phyloP scores from a whole-genome alignment of 2,329 filamentous ascomycete species.

The Trichoderma polysporum region DNA sequence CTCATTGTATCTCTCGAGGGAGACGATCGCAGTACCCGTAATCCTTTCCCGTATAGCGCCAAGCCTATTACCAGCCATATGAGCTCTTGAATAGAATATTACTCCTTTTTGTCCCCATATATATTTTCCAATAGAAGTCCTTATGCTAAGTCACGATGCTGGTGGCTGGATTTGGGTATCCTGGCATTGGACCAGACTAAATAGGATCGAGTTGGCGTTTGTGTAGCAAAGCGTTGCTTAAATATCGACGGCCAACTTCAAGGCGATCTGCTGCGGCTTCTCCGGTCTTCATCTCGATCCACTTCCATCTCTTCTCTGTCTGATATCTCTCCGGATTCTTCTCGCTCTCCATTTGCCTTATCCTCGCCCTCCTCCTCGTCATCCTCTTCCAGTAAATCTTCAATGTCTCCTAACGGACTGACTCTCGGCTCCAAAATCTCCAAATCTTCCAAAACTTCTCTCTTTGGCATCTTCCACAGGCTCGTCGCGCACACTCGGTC shows the following conservation, averaged over 20 bases:
- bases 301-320: slow-evolving; percentile 42
- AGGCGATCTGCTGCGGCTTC: slow-evolving; percentile 31
- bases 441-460: slow-evolving; percentile 82
- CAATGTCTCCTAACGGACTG: slow-evolving; percentile 78
- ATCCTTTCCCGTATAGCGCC: too few species aligned
- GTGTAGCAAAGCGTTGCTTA: neutral
- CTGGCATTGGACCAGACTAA: neutral
- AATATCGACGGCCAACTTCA: slow-evolving; percentile 20
- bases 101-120: neutral
- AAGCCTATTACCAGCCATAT: neutral
- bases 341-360: slow-evolving; percentile 30
- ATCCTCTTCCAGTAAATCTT: slow-evolving; percentile 64
- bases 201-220: neutral
- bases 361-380: slow-evolving; percentile 36
- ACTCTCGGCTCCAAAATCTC: slow-evolving; percentile 82
- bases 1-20: neutral
- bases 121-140: neutral
- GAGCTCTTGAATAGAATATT: neutral
- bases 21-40: neutral
- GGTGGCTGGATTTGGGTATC: neutral
- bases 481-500: slow-evolving; percentile 89
- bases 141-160: neutral
- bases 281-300: slow-evolving; percentile 35
- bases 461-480: slow-evolving; percentile 83
- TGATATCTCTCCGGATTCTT: slow-evolving; percentile 43